Evolutionary conservation across 164 flowering plant species (phyloP), one percentile per base, ranked within the genome.

Genomic region (Tinospora cordifolia): DNA sequence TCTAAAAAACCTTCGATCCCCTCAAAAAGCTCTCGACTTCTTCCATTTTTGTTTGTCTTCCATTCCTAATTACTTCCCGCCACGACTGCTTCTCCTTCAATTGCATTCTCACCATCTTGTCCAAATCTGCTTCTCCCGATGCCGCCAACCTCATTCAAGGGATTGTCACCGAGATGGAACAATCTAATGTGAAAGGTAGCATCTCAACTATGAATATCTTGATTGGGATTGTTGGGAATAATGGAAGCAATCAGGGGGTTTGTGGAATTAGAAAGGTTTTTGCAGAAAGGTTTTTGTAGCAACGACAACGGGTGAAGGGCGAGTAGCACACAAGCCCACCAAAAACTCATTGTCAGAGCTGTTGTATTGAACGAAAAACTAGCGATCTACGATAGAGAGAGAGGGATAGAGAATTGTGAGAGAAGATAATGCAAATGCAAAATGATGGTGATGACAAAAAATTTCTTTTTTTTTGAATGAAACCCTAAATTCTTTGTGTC

Each of bases 171-270:
- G 86, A 89, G 67, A 92, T 94, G 97, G 90, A 85, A 68, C 41
- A 69, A 46, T 26, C 62, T 0, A 79, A 82, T 0, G 70, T 83
- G 3, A 77, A 70, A 27, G 95, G 97, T 21, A 88, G 69, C 69
- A 90, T 94, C 68, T 90, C 96, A 44, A 92, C 92, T 0, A 83
- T 92, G 26, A 94, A 94, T 75, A 82, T 94, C 17, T 65, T 92
- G 76, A 85, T 94, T n/a, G 87, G 88, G 17, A 78, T 86, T 2
- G 82, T 81, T 59, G 87, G 81, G 58, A 34, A 71, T 13, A 78
- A 79, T 7, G 68, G 62, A n/a, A n/a, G n/a, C n/a, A n/a, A n/a
- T 26, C 78, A 72, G 44, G 85, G 83, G 24, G 57, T n/a, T 84
- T 72, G 54, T 15, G 59, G 80, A 75, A 13, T 46, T 80, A 40